Evolutionary conservation across 2,329 filamentous ascomycete genomes (phyloP).

Genomic region (Penicillium glabrum): DNA sequence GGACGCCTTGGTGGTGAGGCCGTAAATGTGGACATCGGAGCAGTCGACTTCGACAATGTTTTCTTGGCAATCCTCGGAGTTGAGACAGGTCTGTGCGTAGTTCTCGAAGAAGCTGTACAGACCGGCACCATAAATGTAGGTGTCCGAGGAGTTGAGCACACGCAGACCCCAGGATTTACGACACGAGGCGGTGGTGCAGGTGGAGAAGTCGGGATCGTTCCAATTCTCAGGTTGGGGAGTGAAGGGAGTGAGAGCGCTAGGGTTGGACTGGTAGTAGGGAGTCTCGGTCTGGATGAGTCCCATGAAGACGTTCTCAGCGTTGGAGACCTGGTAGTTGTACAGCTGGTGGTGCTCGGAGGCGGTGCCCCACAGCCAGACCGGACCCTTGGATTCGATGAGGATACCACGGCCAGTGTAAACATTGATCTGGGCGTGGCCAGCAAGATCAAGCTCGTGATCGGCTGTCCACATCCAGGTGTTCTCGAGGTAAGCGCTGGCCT

Average conservation of each 20-base stretch:
- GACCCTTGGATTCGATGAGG: constrained; percentile 72
- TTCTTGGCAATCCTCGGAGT: constrained; percentile 68
- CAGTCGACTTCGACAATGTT: constrained; percentile 75
- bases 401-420: constrained; percentile 88
- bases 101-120: constrained; percentile 84
- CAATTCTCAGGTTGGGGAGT: constrained; percentile 32
- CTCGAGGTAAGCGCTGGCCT: constrained; percentile 73
- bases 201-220: constrained; percentile 64
- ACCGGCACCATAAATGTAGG: constrained; percentile 71
- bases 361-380: constrained; percentile 82
- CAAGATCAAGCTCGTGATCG: constrained; percentile 81
- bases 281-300: constrained; percentile 86
- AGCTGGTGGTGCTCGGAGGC: constrained; percentile 60
- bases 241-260: constrained; percentile 60
- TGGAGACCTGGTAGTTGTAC: constrained; percentile 81
- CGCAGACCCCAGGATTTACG: constrained; percentile 77
- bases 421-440: constrained; percentile 65
- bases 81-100: constrained; percentile 70
- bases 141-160: constrained; percentile 64
- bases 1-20: constrained; percentile 71
- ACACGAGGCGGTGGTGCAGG: constrained; percentile 59
- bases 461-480: constrained; percentile 90
- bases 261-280: constrained; percentile 80
- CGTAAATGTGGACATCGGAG: constrained; percentile 64
- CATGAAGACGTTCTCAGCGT: constrained; percentile 78